Evolutionary conservation across 2,329 filamentous ascomycete species (phyloP), one percentile per base, ranked within the genome.

Genomic region (Thermomyces lanuginosus): DNA sequence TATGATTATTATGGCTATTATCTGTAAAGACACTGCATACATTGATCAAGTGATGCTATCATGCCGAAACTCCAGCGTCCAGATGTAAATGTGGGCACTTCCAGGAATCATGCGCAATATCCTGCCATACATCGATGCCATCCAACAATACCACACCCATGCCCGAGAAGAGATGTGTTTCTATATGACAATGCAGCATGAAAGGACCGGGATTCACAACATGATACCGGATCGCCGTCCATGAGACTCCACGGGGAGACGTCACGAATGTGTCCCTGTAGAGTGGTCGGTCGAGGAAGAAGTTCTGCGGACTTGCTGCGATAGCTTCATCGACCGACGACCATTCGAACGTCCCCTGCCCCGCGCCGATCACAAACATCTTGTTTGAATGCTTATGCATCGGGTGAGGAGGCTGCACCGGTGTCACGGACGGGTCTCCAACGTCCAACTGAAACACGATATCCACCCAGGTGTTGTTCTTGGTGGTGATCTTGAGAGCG

Each of bases 301-400:
- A 73, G 10, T 42, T 51, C 11, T 54, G 46, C 0, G 67, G 66
- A 0, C 52, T 46, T 8, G 54, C 53, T 7, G 45, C 38, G 2
- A 55, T 48, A 0, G 70, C 70, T 29, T 70, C 64, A 0, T 56
- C 62, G 0, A 73, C 63, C 1, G 56, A 60, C 2, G 42, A 44
- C 56, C 63, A 75, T 8, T 51, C 58, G 41, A 66, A 76, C 1
- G 36, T 29, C 0, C 66, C 66, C 0, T 36, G 38, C 2, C 68
- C 70, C 0, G 48, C 31, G 1, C 70, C 71, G 17, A 76, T 57
- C 11, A 62, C 48, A 38, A 59, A 73, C 49, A 65, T 68, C 42
- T 69, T 71, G 38, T 63, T 68, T 24, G 63, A 62, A 46, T 76
- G 71, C 51, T 73, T 73, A 56, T 76, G 71, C 26, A 76, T 65